Evolutionary conservation across 768 basidiomycete genomes (phyloP).

Genomic region (Trichaptum fuscoviolaceum): DNA sequence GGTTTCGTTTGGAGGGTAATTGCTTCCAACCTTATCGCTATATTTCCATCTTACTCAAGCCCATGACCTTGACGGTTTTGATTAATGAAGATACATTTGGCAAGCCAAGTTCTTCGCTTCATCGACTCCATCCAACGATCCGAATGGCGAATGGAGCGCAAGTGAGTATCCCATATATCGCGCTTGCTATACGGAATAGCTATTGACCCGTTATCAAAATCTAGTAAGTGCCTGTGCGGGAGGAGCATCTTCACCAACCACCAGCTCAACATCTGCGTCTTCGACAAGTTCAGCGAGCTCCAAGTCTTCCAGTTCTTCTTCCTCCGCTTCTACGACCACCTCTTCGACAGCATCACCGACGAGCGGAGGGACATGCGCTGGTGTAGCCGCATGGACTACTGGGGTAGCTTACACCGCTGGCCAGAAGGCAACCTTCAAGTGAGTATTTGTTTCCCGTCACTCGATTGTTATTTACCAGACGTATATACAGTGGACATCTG

Average conservation of each 20-base stretch:
- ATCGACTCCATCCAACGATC: constrained; percentile 38
- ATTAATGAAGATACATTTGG: constrained; percentile 1
- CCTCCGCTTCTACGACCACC: not conserved
- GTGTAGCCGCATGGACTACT: constrained; percentile 48
- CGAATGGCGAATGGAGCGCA: constrained; percentile 59
- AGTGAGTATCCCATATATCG: constrained; percentile 33
- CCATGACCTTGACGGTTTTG: not conserved
- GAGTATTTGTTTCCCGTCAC: constrained; percentile 18
- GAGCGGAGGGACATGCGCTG: constrained; percentile 37
- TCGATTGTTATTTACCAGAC: constrained; percentile 7
- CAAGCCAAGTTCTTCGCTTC: constrained; percentile 54
- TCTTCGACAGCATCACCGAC: constrained; percentile 15
- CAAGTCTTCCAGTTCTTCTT: constrained; percentile 9
- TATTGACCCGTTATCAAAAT: not conserved
- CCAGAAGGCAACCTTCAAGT: constrained; percentile 48
- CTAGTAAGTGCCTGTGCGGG: constrained; percentile 51
- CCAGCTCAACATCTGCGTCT: constrained; percentile 10
- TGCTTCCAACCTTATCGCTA: constrained; percentile 9
- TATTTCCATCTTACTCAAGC: constrained; percentile 4
- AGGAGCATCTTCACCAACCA: constrained; percentile 23
- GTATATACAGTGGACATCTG: constrained; percentile 32
- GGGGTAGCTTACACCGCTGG: constrained; percentile 44
- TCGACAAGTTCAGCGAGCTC: constrained; percentile 14
- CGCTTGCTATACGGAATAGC: constrained; percentile 1
- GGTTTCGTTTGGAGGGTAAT: constrained; percentile 54